Conservation (phyloP, 768 basidiomycete species). For the Kwoniella sp. region DNA sequence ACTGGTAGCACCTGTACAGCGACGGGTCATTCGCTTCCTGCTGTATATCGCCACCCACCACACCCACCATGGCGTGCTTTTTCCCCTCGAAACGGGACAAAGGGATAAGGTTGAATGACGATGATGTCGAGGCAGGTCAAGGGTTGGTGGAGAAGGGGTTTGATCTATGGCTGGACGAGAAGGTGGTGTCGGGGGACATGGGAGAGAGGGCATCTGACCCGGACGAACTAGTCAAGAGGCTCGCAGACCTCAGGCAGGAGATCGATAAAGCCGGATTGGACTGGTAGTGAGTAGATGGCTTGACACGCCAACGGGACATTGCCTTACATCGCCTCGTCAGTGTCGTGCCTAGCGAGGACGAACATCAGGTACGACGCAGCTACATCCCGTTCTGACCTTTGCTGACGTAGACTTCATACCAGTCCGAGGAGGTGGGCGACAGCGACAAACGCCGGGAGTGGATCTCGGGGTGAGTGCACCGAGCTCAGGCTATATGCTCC, state of each 20-base stretch:
- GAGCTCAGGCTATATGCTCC: background rate
- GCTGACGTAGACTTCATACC: background rate
- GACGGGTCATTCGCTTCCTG: no score
- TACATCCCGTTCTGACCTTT: background rate
- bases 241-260: constrained; percentile 27
- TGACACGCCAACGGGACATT: background rate
- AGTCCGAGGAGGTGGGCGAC: constrained; percentile 42
- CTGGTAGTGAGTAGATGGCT: constrained; percentile 37
- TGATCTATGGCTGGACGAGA: no score
- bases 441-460: constrained; percentile 39
- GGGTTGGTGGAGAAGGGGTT: no score
- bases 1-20: no score
- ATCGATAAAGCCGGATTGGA: constrained; percentile 42
- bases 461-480: constrained; percentile 31
- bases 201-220: no score
- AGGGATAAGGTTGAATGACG: no score
- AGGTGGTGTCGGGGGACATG: no score
- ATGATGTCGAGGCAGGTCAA: no score
- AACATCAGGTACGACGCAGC: constrained; percentile 34
- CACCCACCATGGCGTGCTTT: no score
- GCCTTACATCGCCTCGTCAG: constrained; percentile 10
- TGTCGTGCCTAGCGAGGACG: constrained; percentile 45
- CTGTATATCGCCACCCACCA: no score
- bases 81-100: no score
- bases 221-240: constrained; percentile 23